Evolutionary conservation across 2,329 filamentous ascomycete genomes (phyloP), one percentile per base, ranked within the genome.

Genomic region (Botrytis tulipae): DNA sequence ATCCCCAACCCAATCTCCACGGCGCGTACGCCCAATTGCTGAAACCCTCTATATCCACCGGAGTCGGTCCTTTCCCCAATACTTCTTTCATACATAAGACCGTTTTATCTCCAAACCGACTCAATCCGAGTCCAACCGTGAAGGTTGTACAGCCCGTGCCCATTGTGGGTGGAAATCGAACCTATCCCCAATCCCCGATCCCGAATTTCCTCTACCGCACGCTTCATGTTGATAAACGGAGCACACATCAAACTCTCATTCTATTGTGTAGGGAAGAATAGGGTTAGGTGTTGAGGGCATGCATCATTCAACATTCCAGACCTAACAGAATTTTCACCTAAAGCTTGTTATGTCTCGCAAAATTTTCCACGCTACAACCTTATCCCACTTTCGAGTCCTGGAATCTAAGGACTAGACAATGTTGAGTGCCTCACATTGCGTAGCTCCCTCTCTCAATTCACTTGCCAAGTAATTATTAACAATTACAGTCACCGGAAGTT

Each of bases 1-100:
- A 54, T n/a, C 46, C 25, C 25, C 14, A 51, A 35, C 46, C 14
- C 25, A 40, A 40, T n/a, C 37, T 68, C n/a, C 16, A 29, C 16
- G 25, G 40, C n/a, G 37, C 40, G 8, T 42, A n/a, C 5, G 51
- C 46, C 46, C 32, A 68, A 22, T 5, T 29, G 3, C 22, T 40
- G 25, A 4, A 68, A 40, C 16, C 35, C 46, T 42, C 46, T 35
- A 54, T 22, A 40, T 25, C 65, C 65, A 66, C 62, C 40, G 8
- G 46, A 54, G 65, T 54, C 32, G 65, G 65, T 51, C 65, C 46
- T 68, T 51, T 68, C 65, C 44, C 65, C 35, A 54, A 68, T 54
- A n/a, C 44, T 29, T 37, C 22, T 37, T 8, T n/a, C 48, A 54
- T 54, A 46, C 62, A 65, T 35, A 46, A 29, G 16, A 25, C 44